Evolutionary conservation across 2,329 filamentous ascomycete genomes (phyloP), one percentile per base, ranked within the genome.

Genomic region (Diaporthe citriasiana): DNA sequence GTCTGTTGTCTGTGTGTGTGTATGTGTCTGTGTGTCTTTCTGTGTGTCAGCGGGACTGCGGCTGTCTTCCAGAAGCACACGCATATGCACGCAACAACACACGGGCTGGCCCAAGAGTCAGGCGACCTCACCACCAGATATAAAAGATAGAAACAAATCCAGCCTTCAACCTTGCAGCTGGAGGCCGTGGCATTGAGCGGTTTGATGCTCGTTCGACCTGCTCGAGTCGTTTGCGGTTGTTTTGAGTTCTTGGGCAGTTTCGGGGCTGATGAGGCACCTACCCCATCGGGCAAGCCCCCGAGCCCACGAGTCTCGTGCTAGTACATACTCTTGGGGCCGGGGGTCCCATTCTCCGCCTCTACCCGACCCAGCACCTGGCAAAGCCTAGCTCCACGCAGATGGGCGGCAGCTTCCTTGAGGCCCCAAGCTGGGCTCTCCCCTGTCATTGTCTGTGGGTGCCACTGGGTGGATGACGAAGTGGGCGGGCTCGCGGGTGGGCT

Each of bases 211-310:
- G 63, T 45, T 53, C 22, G 47, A 30, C 47, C 45, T 68, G 63
- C 45, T 71, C 70, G 70, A 51, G 70, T 63, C 45, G 70, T 38
- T 33, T 35, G 70, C 56, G 19, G 70, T 33, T 53, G 70, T 50
- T 63, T 59, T 38, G 47, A 53, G 42, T 60, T 71, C 47, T 45
- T 33, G 27, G 38, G 38, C 63, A 19, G 63, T 68, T 68, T 68
- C 63, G 38, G 45, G 70, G 56, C 53, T 50, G 63, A 38, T 56
- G 53, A 70, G 60, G n/a, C 53, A 69, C 71, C 71, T 73, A 60
- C 71, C 53, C 53, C 30, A 70, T 70, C 40, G 35, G 71, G 71
- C 66, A 70, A 68, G 70, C 47, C 22, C 60, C 40, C 27, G 45
- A n/a, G 42, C 40, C 45, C n/a, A 42, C 7, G 22, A 70, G 33